Percentiles rank a stretch among this genome's conserved stretches.
These are phyloP conservation scores for Novymonas esmeraldas DNA, from an alignment of 208 protist species.

Conservation along the genomic window DNA sequence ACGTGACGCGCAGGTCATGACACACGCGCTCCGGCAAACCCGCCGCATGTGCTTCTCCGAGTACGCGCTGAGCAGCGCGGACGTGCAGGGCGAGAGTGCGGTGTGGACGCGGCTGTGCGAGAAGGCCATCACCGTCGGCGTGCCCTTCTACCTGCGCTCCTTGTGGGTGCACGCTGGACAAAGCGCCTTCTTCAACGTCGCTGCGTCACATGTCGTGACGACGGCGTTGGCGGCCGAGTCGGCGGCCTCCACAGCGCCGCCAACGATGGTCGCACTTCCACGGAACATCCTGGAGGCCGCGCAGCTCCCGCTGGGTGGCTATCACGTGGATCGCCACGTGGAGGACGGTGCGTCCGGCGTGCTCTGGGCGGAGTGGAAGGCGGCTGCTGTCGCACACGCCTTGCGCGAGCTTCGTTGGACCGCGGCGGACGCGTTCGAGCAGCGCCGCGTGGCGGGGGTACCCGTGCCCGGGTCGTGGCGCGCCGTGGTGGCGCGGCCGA, in stretches of 20 bases:
- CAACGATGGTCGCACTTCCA: neutral
- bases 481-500: slow-evolving; percentile 41
- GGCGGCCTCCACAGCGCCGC: neutral
- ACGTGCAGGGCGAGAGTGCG: slow-evolving; percentile 40
- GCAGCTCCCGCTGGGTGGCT: slow-evolving; percentile 36
- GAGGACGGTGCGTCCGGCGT: neutral
- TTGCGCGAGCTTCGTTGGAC: slow-evolving; percentile 34
- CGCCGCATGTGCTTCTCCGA: slow-evolving; percentile 65
- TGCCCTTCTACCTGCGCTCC: slow-evolving; percentile 58
- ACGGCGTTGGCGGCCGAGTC: neutral
- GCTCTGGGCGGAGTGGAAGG: slow-evolving; percentile 23
- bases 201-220: slow-evolving; percentile 41
- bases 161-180: slow-evolving; percentile 86
- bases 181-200: slow-evolving; percentile 80
- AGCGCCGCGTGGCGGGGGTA: slow-evolving; percentile 69
- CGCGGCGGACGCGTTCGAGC: slow-evolving; percentile 29
- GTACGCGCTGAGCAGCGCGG: slow-evolving; percentile 27
- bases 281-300: neutral
- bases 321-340: slow-evolving; percentile 5
- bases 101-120: slow-evolving; percentile 69
- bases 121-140: slow-evolving; percentile 52
- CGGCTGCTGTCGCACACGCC: slow-evolving; percentile 25
- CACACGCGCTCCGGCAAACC: slow-evolving; percentile 56
- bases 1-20: slow-evolving; percentile 70
- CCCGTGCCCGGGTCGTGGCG: slow-evolving; percentile 64